Evolutionary conservation across 345 rosid genomes (phyloP).

Genomic region (Camelina hispida): DNA sequence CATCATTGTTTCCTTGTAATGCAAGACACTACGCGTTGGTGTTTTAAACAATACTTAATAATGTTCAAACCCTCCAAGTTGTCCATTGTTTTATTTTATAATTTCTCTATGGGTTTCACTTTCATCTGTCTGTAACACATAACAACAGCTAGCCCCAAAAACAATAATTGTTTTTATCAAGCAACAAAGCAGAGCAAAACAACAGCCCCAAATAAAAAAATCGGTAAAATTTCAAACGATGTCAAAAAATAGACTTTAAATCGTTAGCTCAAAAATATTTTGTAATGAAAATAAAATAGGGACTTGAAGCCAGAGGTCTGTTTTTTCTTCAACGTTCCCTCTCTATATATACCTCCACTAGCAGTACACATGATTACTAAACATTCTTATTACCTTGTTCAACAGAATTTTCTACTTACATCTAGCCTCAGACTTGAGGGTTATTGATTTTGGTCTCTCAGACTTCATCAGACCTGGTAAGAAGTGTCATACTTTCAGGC

Average conservation of each 20-base stretch:
- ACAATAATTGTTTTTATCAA: too few species aligned
- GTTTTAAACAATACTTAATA: too few species aligned
- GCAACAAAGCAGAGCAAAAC: too few species aligned
- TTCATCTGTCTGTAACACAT: too few species aligned
- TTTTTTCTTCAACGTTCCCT: not conserved
- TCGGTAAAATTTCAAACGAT: too few species aligned
- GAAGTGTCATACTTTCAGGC: not conserved
- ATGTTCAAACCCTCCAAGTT: too few species aligned
- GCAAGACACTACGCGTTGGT: not conserved
- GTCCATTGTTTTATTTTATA: too few species aligned
- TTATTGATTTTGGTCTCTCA: slow-evolving; percentile 88
- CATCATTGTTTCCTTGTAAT: not conserved
- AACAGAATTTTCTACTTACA: slow-evolving; percentile 78
- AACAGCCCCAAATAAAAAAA: too few species aligned
- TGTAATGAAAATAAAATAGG: slow-evolving; percentile 42
- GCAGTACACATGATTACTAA: not conserved
- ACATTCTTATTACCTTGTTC: slow-evolving; percentile 22
- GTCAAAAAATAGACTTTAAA: too few species aligned
- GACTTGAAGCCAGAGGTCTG: slow-evolving; percentile 86
- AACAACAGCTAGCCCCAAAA: too few species aligned
- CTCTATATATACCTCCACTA: not conserved
- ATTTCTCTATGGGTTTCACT: too few species aligned
- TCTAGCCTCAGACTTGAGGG: slow-evolving; percentile 71
- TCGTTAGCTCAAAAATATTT: too few species aligned
- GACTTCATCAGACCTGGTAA: slow-evolving; percentile 84